Conservation (phyloP, 805 yeast species). For the Zygosaccharomyces gambellarensis region DNA sequence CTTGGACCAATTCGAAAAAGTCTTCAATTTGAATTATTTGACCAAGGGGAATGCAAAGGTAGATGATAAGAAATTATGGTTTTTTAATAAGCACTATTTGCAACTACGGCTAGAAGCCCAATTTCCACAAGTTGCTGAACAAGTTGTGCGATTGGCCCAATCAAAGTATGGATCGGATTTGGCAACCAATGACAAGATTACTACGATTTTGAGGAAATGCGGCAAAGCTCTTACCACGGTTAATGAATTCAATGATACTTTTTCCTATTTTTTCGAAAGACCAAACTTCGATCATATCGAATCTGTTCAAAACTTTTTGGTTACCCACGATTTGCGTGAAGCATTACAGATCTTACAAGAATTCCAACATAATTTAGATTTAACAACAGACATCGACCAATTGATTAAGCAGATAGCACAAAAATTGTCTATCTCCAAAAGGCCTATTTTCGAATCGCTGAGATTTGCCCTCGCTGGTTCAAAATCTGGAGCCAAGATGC, state of each 20-base stretch:
- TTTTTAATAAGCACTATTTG: conserved; percentile 72
- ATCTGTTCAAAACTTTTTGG: conserved; percentile 33
- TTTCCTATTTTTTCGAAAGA: conserved; percentile 45
- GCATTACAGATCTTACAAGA: conserved; percentile 16
- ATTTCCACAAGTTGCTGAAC: conserved; percentile 37
- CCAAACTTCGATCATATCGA: conserved; percentile 26
- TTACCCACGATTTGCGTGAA: conserved; percentile 13
- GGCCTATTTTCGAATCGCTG: conserved; percentile 49
- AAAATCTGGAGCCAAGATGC: conserved; percentile 64
- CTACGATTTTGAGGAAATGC: conserved; percentile 39
- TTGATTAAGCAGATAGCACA: conserved; percentile 8
- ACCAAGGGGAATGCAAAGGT: conserved; percentile 95
- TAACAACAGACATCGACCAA: conserved; percentile 6
- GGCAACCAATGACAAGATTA: conserved; percentile 34
- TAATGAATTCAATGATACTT: conserved; percentile 46
- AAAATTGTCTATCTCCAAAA: conserved; percentile 6
- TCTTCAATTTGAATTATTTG: conserved; percentile 63
- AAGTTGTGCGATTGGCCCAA: conserved; percentile 23
- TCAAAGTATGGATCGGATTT: conserved; percentile 7
- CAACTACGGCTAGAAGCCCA: conserved; percentile 36
- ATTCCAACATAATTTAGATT: conserved; percentile 9
- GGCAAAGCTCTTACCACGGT: conserved; percentile 49
- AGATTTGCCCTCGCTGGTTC: conserved; percentile 70
- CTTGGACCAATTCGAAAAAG: conserved; percentile 46
- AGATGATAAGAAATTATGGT: conserved; percentile 66